phyloP scores from a whole-genome alignment of 2,329 filamentous ascomycete species.

The Dothistroma pini region DNA sequence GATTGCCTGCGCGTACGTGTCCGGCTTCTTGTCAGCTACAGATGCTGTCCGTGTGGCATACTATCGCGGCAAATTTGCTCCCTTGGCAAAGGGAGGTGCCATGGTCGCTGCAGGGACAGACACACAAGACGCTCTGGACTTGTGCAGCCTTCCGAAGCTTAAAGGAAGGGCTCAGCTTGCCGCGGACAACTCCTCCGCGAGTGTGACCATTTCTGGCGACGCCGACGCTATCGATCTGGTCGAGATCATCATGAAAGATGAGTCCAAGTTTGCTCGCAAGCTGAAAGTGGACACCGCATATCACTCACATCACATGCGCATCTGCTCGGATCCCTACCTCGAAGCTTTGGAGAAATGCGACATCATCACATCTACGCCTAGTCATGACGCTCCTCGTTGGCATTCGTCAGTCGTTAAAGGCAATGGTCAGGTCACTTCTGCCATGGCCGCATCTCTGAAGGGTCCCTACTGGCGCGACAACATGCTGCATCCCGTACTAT shows the following conservation, averaged over 20 bases:
- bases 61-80: constrained; percentile 23
- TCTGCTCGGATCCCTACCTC: constrained; percentile 8
- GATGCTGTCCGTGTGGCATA: constrained; percentile 24
- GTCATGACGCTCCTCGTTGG: not conserved
- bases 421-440: too few relatives aligned
- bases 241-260: constrained; percentile 31
- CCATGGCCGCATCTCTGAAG: not conserved
- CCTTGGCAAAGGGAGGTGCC: constrained; percentile 9
- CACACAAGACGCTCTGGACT: constrained; percentile 8
- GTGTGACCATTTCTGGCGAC: constrained; percentile 48
- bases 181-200: constrained; percentile 40
- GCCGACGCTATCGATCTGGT: constrained; percentile 35
- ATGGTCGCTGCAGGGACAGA: constrained; percentile 18
- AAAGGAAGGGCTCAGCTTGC: constrained; percentile 18
- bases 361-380: not conserved
- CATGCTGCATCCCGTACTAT: constrained; percentile 43
- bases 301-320: constrained; percentile 41
- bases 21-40: constrained; percentile 23
- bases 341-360: not conserved
- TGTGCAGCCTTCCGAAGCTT: constrained; percentile 3
- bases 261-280: constrained; percentile 38
- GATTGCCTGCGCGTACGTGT: constrained; percentile 35
- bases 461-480: constrained; percentile 46
- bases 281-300: constrained; percentile 46
- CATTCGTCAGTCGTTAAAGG: not conserved